Base-by-base conservation (phyloP, 164 flowering plant species). In the Nelumbo lutea region DNA sequence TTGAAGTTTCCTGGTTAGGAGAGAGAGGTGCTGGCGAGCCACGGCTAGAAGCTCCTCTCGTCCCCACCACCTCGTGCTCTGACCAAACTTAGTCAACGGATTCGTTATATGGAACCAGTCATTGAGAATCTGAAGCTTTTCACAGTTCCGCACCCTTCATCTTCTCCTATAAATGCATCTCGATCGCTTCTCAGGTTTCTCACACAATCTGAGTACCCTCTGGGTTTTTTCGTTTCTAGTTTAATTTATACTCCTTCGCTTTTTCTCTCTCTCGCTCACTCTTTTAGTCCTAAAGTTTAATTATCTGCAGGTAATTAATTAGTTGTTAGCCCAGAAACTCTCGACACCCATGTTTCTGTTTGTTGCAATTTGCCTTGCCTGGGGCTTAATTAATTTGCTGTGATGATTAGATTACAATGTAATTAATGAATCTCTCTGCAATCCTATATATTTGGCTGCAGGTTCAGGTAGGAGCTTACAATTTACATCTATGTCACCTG, bases 401-500 rank as follows among this genome's bases (percentile, higher is more conserved):
- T 27, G 27, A 27, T 27, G 27, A 27, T 27, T 27, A 27, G 27
- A 27, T 27, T 27, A 27, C 27, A 27, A 27, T 27, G 27, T 27
- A 27, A 27, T 27, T 27, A 46, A 46, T 46, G 48, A 46, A 46
- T 51, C 55, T 51, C 55, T 51, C 55, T 51, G 27, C 27, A 7
- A 46, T 27, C 27, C 27, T 27, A 46, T 7, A 46, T 46, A 4
- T 46, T 46, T 46, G 9, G 10, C 27, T 27, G 27, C 27, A 27
- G 27, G 27, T 27, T 27, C 55, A 51, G 55, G 55, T 51, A 7
- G 55, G 6, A 9, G 55, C 10, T 41, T 38, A 6, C 3, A 1
- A 3, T 27, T 41, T 38, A 6, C 1, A 1, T 2, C 41, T 10
- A 80, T 82, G 83, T 74, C 78, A 48, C 81, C 83, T 56, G 73